These are phyloP conservation scores for Neurospora sp. DNA, from an alignment of 2,329 filamentous ascomycete species.

Conservation along the genomic window DNA sequence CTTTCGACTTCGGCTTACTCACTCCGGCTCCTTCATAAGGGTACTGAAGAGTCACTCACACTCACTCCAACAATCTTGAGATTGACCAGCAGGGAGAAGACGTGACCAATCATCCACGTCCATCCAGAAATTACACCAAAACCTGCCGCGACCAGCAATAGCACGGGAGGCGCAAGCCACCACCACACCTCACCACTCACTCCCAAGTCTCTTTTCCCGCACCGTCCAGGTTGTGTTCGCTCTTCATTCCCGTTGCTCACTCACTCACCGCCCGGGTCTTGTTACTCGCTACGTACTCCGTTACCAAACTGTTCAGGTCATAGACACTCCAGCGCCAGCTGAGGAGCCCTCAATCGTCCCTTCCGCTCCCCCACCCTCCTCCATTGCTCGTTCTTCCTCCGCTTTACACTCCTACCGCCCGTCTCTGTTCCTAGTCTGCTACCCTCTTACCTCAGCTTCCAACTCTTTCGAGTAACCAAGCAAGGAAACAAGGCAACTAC, in stretches of 20 bases:
- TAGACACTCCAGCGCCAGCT: background rate
- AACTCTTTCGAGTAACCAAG: background rate
- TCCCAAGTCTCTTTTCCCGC: background rate
- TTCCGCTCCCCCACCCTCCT: background rate
- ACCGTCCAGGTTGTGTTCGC: background rate
- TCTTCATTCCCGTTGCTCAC: background rate
- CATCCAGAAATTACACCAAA: background rate
- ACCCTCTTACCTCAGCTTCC: background rate
- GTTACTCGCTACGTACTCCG: background rate
- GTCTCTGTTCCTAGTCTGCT: background rate
- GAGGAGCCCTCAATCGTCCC: background rate
- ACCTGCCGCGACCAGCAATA: background rate
- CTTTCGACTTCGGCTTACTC: background rate
- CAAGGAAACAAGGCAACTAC: background rate
- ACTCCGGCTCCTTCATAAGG: background rate
- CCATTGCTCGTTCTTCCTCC: background rate
- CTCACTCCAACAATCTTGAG: background rate
- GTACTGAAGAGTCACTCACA: background rate
- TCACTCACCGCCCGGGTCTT: background rate
- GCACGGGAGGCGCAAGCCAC: background rate
- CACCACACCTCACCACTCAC: background rate
- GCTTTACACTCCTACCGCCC: background rate
- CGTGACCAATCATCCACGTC: background rate
- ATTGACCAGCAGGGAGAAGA: background rate
- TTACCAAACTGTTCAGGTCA: background rate